Evolutionary conservation across 768 basidiomycete genomes (phyloP).

Genomic region (Pleurotus sapidus): DNA sequence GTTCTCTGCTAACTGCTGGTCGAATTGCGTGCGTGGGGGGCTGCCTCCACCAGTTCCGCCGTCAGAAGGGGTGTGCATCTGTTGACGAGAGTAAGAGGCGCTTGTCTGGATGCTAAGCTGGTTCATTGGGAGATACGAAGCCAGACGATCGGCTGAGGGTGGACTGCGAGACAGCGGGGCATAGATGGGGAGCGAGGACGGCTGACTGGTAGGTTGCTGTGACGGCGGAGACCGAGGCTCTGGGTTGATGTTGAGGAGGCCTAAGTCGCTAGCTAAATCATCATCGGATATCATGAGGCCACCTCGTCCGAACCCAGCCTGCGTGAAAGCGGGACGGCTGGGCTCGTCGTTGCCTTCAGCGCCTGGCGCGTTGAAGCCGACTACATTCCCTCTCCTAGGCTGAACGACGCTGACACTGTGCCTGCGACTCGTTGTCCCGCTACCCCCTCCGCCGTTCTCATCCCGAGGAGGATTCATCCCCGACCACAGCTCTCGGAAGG

Average conservation of each 20-base stretch:
- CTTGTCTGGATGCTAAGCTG: slow-evolving; percentile 48
- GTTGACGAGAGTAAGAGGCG: slow-evolving; percentile 45
- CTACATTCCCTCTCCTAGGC: slow-evolving; percentile 60
- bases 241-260: slow-evolving; percentile 53
- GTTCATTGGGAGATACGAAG: slow-evolving; percentile 59
- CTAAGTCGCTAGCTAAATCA: slow-evolving; percentile 73
- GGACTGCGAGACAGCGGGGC: slow-evolving; percentile 67
- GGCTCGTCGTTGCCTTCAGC: slow-evolving; percentile 34
- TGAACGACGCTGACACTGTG: slow-evolving; percentile 86
- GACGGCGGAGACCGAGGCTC: slow-evolving; percentile 41
- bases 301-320: slow-evolving; percentile 38
- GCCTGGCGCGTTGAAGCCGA: slow-evolving; percentile 66
- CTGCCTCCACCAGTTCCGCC: slow-evolving; percentile 50
- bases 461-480: slow-evolving; percentile 64
- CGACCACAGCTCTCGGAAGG: slow-evolving; percentile 73
- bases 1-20: slow-evolving; percentile 41
- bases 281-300: slow-evolving; percentile 75
- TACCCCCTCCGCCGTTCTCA: slow-evolving; percentile 61
- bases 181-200: slow-evolving; percentile 75
- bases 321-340: slow-evolving; percentile 27
- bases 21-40: slow-evolving; percentile 40
- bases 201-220: slow-evolving; percentile 58
- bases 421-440: slow-evolving; percentile 78
- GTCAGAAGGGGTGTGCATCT: slow-evolving; percentile 61
- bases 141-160: slow-evolving; percentile 42